Evolutionary conservation across 805 yeast genomes (phyloP), one percentile per base, ranked within the genome.

Genomic region (Barnettozyma pratensis): DNA sequence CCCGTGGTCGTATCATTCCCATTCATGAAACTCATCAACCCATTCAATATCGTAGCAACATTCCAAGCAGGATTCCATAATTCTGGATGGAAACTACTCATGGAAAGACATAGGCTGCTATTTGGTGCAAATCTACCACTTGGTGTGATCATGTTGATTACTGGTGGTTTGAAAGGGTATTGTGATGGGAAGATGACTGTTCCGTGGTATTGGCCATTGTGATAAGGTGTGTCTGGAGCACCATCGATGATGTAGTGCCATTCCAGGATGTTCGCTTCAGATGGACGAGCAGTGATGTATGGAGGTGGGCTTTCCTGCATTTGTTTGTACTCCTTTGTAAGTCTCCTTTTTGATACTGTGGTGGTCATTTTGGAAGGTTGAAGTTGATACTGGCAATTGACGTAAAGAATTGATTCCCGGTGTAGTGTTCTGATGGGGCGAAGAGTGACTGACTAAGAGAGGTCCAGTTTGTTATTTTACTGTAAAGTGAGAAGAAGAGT

Each of bases 51-150:
- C 0, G 97, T 88, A 32, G 87, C 74, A 36, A 91, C 97, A 34
- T 88, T 80, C 97, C 97, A 91, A 4, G 95, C 87, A 1, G 97
- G 97, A 65, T 91, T 90, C 97, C 97, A 91, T 1, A 85, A 72
- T 62, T 90, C 94, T 5, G 96, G 97, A 59, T 91, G 97, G 65
- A 78, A 91, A 66, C 90, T 97, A 59, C 95, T 84, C 80, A 91
- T 89, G 8, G 90, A 81, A 38, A 91, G 71, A 66, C 97, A 91
- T 26, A 91, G 73, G 44, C 94, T 70, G 3, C 84, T 77, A 61
- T 87, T 86, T 49, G 89, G 77, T 42, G 77, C 75, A 64, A 91
- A 91, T 42, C 96, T 72, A 3, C 97, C 97, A 57, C 81, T 85
- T 4, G 97, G 97, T 0, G 97, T 91, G 31, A 83, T 69, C 86